Evolutionary conservation across 768 basidiomycete genomes (phyloP), one percentile per base, ranked within the genome.

Genomic region (Hericium coralloides): DNA sequence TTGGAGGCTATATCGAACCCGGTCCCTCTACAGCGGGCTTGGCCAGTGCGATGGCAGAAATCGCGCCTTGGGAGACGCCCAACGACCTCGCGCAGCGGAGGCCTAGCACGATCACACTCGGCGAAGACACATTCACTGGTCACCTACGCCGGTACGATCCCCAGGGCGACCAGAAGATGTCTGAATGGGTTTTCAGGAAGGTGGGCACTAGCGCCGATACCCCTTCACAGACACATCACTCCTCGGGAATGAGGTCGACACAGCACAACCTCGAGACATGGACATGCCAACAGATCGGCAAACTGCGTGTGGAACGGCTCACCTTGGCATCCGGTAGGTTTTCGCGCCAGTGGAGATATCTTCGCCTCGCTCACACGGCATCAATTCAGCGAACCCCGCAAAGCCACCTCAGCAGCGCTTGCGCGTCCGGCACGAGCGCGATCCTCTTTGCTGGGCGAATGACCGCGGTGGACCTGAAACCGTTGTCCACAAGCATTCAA

Each of bases 401-500:
- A 84, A 86, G 67, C 79, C 78, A 14, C 76, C 78, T 9, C 85
- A 87, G 57, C 87, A 89, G 60, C 83, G 89, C 20, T 72, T 91
- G 22, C 80, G 81, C 52, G 73, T 88, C 45, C 75, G 75, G 8
- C 82, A 81, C 57, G 73, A 82, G 55, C 72, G 76, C 23, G 82
- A 79, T 59, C 76, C 77, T 0, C 79, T 72, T 58, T 68, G 72
- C n/a, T 68, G 67, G 36, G 70, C 66, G 4, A 75, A 74, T 38
- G 70, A 68, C 6, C 70, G 69, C 36, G 76, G 76, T 37, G 85
- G 87, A 1, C 87, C 89, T 0, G 73, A 75, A 22, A 76, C 81
- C 37, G 83, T 86, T 55, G 81, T 92, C 36, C 91, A 92, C 69
- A 89, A 88, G 62, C 90, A 92, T 66, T 89, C 90, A 1, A 82